phyloP scores from a whole-genome alignment of 352 stramenopile species.

The Pythium oligandrum region DNA sequence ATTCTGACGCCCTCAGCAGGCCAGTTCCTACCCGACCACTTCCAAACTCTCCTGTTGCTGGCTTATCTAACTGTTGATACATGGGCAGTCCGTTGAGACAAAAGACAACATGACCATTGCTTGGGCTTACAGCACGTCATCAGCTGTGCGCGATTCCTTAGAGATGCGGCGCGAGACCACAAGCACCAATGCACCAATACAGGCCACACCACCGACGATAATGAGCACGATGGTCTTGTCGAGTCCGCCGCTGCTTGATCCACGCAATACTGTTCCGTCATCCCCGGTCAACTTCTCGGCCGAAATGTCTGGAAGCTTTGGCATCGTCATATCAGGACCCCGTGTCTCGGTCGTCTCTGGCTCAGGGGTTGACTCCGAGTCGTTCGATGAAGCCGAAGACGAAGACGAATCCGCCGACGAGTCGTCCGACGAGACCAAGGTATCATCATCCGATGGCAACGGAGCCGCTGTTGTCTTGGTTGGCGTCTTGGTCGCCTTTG shows the following conservation, averaged over 20 bases:
- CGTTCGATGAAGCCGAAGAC: too few species aligned
- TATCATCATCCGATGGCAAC: not conserved
- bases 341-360: not conserved
- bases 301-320: too few species aligned
- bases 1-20: too few species aligned
- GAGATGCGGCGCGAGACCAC: slow-evolving; percentile 50
- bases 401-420: too few species aligned
- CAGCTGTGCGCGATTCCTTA: slow-evolving; percentile 24
- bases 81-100: too few species aligned
- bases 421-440: not conserved
- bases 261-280: too few species aligned
- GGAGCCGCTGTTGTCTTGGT: not conserved
- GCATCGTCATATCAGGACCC: too few species aligned
- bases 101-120: too few species aligned
- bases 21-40: too few species aligned
- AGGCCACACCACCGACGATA: slow-evolving; percentile 49
- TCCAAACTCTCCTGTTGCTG: too few species aligned
- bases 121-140: slow-evolving; percentile 10
- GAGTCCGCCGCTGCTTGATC: slow-evolving; percentile 1
- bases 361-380: not conserved
- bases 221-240: slow-evolving; percentile 50
- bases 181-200: slow-evolving; percentile 44
- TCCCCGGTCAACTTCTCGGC: too few species aligned
- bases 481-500: slow-evolving; percentile 2
- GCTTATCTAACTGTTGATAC: too few species aligned